Evolutionary conservation across 2,329 filamentous ascomycete genomes (phyloP).

Genomic region (Trichophyton schoenleinii): DNA sequence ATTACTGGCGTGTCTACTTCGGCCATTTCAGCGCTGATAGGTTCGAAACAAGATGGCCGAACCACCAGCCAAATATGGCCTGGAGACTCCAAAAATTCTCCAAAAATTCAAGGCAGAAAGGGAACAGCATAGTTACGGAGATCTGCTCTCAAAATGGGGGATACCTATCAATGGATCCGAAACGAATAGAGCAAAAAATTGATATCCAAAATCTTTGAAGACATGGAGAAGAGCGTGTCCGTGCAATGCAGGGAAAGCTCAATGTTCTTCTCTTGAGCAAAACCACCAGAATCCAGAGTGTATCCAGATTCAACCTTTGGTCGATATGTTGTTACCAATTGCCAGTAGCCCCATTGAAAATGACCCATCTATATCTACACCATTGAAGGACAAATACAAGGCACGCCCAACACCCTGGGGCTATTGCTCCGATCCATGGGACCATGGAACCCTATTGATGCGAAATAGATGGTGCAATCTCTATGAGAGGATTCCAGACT

Average conservation of each 20-base stretch:
- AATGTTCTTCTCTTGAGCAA: neutral
- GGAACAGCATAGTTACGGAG: neutral
- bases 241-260: neutral
- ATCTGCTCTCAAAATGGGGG: neutral
- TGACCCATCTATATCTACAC: neutral
- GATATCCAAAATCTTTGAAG: neutral
- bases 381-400: neutral
- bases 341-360: neutral
- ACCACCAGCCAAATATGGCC: neutral
- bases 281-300: neutral
- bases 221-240: neutral
- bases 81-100: neutral
- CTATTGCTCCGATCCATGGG: neutral
- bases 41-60: neutral
- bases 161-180: neutral
- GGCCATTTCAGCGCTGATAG: neutral
- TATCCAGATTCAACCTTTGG: neutral
- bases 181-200: neutral
- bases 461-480: neutral
- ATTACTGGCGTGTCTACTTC: too few relatives aligned
- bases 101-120: neutral
- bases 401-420: neutral
- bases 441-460: neutral
- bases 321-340: neutral
- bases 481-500: neutral